Base-by-base conservation (phyloP, 2,329 filamentous ascomycete species). In the Ilyonectria robusta region DNA sequence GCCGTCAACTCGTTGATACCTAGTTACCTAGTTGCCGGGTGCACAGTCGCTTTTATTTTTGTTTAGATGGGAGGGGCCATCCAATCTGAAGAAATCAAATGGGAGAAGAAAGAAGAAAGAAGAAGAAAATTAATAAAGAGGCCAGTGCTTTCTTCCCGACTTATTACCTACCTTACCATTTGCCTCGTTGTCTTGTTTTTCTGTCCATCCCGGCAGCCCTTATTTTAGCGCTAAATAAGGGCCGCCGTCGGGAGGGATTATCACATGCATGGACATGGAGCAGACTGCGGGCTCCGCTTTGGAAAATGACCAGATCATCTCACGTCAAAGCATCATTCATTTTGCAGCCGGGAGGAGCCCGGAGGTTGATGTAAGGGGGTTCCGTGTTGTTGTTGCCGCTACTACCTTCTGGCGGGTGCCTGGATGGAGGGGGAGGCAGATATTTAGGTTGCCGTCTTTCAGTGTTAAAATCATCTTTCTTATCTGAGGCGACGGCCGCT, bases 301-400 rank as follows among this genome's bases (percentile, higher is more conserved):
- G 21, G 66, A 75, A 62, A 73, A 68, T 75, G 72, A 75, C 72
- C 72, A 75, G 71, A 75, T 74, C 64, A 75, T 75, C 62, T 65
- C 72, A 74, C 65, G 69, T 72, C 72, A 71, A 75, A 68, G 66
- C 72, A 75, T 71, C 69, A 75, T 71, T 65, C 68, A 70, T 67
- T 66, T 62, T 66, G 63, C 58, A 65, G 65, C 51, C 46, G 17
- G 21, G 47, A 19, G 46, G 35, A 46, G 31, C 50, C 56, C 56
- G 59, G 42, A 13, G 46, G 17, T 33, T 53, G 31, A 35, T 53
- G 50, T 33, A 35, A 51, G 44, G 59, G 54, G 48, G 17, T 15
- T 37, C 40, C 59, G 15, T 37, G 1, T 47, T 50, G 7, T 21
- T 58, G 37, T 46, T 46, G 44, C 7, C 21, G 19, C 6, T 19